Evolutionary conservation across 2,329 filamentous ascomycete species (phyloP), one percentile per base, ranked within the genome.

Genomic region (Blastomyces emzantsi): DNA sequence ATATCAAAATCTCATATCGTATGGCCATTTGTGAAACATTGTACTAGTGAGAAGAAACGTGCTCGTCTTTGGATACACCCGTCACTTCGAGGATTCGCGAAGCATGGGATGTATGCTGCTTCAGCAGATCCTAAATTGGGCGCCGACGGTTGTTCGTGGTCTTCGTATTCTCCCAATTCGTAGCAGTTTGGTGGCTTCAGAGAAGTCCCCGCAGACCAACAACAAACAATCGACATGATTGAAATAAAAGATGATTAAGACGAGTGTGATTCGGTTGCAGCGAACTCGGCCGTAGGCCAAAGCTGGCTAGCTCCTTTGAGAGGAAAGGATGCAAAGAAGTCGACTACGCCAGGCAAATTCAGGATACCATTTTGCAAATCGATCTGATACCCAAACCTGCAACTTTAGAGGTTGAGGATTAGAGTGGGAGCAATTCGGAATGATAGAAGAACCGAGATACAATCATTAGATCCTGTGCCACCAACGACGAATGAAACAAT

Each of bases 131-230:
- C 17, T 22, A 39, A 57, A 15, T 57, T 25, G 33, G n/a, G 17
- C 30, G 22, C 7, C 19, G 33, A 22, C 17, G 11, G 30, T 57
- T 57, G 55, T 57, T 41, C 33, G 19, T 2, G 11, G 33, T 36
- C n/a, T n/a, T 19, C 33, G 30, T 55, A 55, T 55, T 36, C 33
- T 55, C 19, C 52, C 28, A 19, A 36, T 55, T 33, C 1, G 52
- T 36, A n/a, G 52, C 8, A 36, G 52, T 11, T 55, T 30, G 22
- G 41, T 47, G 39, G 39, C 25, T 49, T 30, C 25, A 19, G 39
- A 57, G 9, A 13, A 45, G n/a, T 60, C 39, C 41, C 39, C 33
- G 57, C 41, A 60, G 39, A 45, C 57, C 25, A 60, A 47, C 57
- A 19, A 22, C 36, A 43, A 9, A 22, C 39, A 58, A 41, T 39